A percentile compares a stretch with the other conserved stretches of the same genome.
These are phyloP conservation scores for Neonectria faginata DNA, from an alignment of 2,329 filamentous ascomycete genomes.

Conservation along the genomic window DNA sequence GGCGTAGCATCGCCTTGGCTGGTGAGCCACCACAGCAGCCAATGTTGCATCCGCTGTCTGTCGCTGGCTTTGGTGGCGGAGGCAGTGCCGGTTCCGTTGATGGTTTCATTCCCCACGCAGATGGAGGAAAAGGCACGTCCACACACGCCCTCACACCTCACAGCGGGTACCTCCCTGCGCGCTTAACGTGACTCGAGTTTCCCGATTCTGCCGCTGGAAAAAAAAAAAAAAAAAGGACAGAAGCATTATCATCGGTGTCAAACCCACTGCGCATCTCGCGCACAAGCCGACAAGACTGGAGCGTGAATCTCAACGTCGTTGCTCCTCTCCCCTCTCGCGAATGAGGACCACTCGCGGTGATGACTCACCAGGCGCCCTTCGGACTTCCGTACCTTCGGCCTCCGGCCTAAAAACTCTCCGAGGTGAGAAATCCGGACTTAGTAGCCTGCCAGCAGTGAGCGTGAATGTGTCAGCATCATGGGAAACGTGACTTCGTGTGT, in stretches of 20 bases:
- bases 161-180: not conserved
- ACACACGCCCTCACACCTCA: not conserved
- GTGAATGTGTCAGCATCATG: constrained; percentile 20
- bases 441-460: not conserved
- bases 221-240: not conserved
- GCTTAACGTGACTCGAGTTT: not conserved
- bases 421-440: constrained; percentile 27
- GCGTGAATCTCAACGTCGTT: constrained; percentile 2
- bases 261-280: not conserved
- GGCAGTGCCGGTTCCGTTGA: not conserved
- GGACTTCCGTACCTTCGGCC: constrained; percentile 41
- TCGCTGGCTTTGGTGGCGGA: not conserved
- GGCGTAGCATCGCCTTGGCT: constrained; percentile 12
- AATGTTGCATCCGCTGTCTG: not conserved
- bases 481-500: constrained; percentile 36
- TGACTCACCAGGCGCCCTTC: constrained; percentile 37
- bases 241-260: not conserved
- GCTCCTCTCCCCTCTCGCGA: constrained; percentile 18
- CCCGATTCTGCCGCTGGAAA: not conserved
- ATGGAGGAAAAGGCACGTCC: not conserved
- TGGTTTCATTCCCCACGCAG: not conserved
- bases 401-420: constrained; percentile 41
- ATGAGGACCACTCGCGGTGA: constrained; percentile 4
- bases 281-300: not conserved
- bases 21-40: not conserved